These are phyloP conservation scores for Cairneyella variabilis DNA, from an alignment of 495 filamentous ascomycete species.

Conservation along the genomic window DNA sequence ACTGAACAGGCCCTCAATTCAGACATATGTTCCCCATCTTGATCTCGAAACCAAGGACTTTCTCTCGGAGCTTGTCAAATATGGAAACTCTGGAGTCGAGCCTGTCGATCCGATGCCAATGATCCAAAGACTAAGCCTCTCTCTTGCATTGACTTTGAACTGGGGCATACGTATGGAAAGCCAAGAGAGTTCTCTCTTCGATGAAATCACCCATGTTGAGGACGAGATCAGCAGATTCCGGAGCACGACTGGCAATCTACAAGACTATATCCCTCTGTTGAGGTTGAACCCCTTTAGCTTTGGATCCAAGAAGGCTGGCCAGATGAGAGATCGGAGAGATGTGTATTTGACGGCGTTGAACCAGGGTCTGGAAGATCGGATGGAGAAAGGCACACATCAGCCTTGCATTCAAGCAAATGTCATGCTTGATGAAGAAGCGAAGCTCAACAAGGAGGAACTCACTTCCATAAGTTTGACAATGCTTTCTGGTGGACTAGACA, in stretches of 20 bases:
- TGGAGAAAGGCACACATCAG: slow-evolving; percentile 55
- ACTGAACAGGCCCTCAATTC: slow-evolving; percentile 57
- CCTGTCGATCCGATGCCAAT: slow-evolving; percentile 58
- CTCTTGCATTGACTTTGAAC: slow-evolving; percentile 56
- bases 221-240: slow-evolving; percentile 55
- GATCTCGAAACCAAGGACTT: slow-evolving; percentile 59
- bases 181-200: slow-evolving; percentile 53
- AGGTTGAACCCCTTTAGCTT: slow-evolving; percentile 53
- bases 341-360: slow-evolving; percentile 53
- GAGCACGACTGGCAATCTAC: slow-evolving; percentile 57
- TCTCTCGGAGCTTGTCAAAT: slow-evolving; percentile 52
- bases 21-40: slow-evolving; percentile 56
- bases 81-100: slow-evolving; percentile 46
- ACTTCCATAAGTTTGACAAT: slow-evolving; percentile 60
- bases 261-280: slow-evolving; percentile 61
- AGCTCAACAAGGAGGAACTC: slow-evolving; percentile 55
- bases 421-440: slow-evolving; percentile 56
- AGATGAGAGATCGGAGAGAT: slow-evolving; percentile 57
- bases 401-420: slow-evolving; percentile 65
- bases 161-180: slow-evolving; percentile 58
- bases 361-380: slow-evolving; percentile 48
- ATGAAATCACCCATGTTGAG: slow-evolving; percentile 62
- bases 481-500: slow-evolving; percentile 60
- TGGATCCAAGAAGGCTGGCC: slow-evolving; percentile 46
- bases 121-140: slow-evolving; percentile 55